Evolutionary conservation across 371 early-diverging fungal genomes (phyloP), one percentile per base, ranked within the genome.

Genomic region (Capillidium rhysosporum): DNA sequence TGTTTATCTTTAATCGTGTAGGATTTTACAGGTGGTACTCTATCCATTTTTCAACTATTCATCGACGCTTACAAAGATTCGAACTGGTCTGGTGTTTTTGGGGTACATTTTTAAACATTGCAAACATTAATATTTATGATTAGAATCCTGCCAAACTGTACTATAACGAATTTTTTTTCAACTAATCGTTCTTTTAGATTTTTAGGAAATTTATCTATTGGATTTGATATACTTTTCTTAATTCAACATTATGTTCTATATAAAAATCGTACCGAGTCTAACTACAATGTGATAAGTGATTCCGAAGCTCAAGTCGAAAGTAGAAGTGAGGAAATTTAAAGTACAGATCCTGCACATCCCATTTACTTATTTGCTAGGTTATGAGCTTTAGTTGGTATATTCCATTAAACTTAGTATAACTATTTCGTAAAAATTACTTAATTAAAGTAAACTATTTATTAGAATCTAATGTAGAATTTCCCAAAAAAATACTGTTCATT

Each of bases 21-120:
- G 71, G 96, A 95, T 62, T 79, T 88, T 39, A 81, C 84, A 1
- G 96, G 96, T 38, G 96, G 96, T 0, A 41, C 69, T 0, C 60
- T 93, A 25, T 89, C 89, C 9, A 70, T 85, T 26, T 57, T 69
- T 1, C 96, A 95, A 62, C 65, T 86, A 30, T 41, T 89, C 1
- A 52, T 90, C 34, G 96, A 92, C 63, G 79, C 89, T 0, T 68
- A 54, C 23, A 48, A 78, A 0, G 65, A 70, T 23, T 70, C 72
- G 23, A 78, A 84, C 46, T 83, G 80, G 82, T 73, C 72, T 38
- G 79, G 77, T 24, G 69, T 85, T 8, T 62, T 69, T 16, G 86
- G 84, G 49, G 76, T 67, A 68, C 64, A 64, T 58, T 16, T 23
- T 14, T 31, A 7, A 20, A 1, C 21, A 34, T 34, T 4, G 31